These are phyloP conservation scores for Candida tetrigidarum DNA, from an alignment of 1,139 yeast species.

Conservation along the genomic window DNA sequence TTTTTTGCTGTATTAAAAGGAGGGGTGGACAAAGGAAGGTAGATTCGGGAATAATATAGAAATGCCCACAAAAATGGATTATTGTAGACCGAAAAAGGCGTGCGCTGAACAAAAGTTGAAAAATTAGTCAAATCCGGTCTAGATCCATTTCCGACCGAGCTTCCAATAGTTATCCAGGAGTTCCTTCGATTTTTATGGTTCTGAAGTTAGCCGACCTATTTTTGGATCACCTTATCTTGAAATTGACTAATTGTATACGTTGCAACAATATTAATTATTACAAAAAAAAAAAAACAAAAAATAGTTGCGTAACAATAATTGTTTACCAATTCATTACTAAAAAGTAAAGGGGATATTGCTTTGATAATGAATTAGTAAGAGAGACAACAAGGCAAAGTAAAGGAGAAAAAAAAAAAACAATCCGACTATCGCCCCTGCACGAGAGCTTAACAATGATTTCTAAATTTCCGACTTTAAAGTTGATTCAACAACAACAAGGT, in stretches of 20 bases:
- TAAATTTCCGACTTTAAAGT: background rate
- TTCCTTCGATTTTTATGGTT: too few species aligned
- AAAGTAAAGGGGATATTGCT: conserved; percentile 1
- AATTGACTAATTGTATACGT: too few species aligned
- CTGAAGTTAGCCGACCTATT: too few species aligned
- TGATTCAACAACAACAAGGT: background rate
- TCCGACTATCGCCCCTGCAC: conserved; percentile 5
- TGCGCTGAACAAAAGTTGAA: background rate
- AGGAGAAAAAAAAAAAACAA: background rate
- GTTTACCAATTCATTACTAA: conserved; percentile 9
- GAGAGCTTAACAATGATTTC: background rate
- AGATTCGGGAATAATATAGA: background rate
- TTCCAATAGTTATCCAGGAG: too few species aligned
- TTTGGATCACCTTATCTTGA: too few species aligned
- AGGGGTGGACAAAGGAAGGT: conserved; percentile 4
- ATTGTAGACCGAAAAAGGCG: conserved; percentile 3
- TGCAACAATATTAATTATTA: too few species aligned
- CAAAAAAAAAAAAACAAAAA: too few species aligned
- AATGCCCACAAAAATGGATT: conserved; percentile 2
- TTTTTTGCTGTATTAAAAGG: background rate
- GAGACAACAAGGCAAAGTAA: background rate
- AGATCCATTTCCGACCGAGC: conserved; percentile 2
- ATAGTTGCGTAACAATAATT: background rate
- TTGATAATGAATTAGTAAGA: conserved; percentile 7
- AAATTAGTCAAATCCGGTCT: conserved; percentile 1